Base-by-base conservation (phyloP, 2,329 filamentous ascomycete species). In the Teratosphaeriaceae sp. region DNA sequence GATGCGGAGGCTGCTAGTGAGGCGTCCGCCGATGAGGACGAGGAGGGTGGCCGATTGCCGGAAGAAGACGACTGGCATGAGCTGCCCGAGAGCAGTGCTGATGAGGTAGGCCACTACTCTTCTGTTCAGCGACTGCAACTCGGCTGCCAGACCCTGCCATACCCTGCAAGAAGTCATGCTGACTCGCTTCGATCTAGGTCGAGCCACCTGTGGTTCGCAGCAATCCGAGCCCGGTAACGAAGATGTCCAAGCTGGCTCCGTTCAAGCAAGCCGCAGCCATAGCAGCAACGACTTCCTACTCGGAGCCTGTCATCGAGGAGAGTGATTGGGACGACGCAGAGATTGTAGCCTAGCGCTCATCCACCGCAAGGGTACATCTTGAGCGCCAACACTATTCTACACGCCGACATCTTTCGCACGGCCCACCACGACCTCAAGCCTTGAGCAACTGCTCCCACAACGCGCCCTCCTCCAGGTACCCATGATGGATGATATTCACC, bases 401-500 rank as follows among this genome's bases (percentile, higher is more conserved):
- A n/a, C n/a, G n/a, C n/a, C n/a, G n/a, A n/a, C n/a, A n/a, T n/a
- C n/a, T n/a, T n/a, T n/a, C n/a, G n/a, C n/a, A n/a, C n/a, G n/a
- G n/a, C n/a, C n/a, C n/a, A n/a, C n/a, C n/a, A n/a, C n/a, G n/a
- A n/a, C n/a, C 20, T 39, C 22, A 47, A 16, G 41, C 44, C 15
- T 20, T 16, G 15, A 40, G n/a, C 44, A 47, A 37, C 16, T 26
- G 30, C 21, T 81, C 70, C 86, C 87, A 92, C 55, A 92, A 62
- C 19, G 79, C 83, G 38, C 86, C 75, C 47, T 72, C 71, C 38
- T 88, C 78, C 12, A 88, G 70, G 63, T 76, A 92, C 42, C 84
- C 81, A 57, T 89, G 86, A 64, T 88, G 84, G 55, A 92, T 90
- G 44, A 92, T 75, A 69, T 95, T 97, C 33, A 97, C 88, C 54